These are phyloP conservation scores for Hypoxylon crocopeplum DNA, from an alignment of 495 filamentous ascomycete species.

Conservation along the genomic window DNA sequence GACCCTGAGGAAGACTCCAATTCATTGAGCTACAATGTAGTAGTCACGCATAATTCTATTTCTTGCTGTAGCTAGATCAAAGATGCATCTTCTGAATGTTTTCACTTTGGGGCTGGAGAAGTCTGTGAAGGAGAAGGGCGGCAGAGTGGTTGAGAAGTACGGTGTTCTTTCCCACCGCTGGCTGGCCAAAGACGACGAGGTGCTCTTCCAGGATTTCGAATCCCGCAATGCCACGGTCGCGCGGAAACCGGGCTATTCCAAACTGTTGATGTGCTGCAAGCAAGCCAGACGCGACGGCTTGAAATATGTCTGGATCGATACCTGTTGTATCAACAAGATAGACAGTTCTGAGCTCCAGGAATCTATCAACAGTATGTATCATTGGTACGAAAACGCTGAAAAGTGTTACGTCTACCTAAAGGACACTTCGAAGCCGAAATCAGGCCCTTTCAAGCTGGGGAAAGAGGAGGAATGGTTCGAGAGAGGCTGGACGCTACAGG, in stretches of 20 bases:
- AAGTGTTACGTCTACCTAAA: conserved; percentile 42
- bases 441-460: not conserved
- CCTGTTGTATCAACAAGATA: conserved; percentile 45
- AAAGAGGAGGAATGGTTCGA: conserved; percentile 45
- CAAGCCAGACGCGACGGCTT: conserved; percentile 29
- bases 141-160: conserved; percentile 23
- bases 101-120: not conserved
- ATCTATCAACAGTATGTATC: conserved; percentile 39
- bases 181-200: conserved; percentile 37
- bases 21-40: not conserved
- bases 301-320: conserved; percentile 42
- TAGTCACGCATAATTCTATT: not conserved
- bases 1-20: too few relatives aligned
- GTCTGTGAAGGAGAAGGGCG: not conserved
- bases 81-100: not conserved
- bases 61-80: not conserved
- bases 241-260: conserved; percentile 28
- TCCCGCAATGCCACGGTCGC: not conserved
- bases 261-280: conserved; percentile 35
- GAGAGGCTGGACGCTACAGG: conserved; percentile 53
- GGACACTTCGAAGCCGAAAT: conserved; percentile 16
- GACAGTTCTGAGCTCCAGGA: conserved; percentile 39
- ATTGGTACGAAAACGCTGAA: conserved; percentile 38
- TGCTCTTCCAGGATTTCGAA: conserved; percentile 40
- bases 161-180: conserved; percentile 52